These are phyloP conservation scores for Binderoboletus segoi DNA, from an alignment of 1,284 basidiomycete genomes.

Conservation along the genomic window DNA sequence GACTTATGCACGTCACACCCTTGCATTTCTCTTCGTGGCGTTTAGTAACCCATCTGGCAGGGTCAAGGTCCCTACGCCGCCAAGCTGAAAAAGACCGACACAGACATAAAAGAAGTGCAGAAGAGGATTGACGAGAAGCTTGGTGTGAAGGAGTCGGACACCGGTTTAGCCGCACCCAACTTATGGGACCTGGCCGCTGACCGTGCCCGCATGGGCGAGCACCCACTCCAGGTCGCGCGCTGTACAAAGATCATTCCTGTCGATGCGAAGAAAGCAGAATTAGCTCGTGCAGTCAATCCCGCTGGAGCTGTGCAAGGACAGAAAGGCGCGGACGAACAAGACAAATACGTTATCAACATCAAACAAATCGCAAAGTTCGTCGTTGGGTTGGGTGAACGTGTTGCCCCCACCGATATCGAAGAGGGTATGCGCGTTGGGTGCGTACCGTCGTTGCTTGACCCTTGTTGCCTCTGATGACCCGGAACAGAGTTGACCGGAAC, in stretches of 20 bases:
- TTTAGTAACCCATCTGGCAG: slow-evolving; percentile 43
- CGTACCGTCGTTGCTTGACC: slow-evolving; percentile 20
- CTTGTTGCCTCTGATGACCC: not conserved
- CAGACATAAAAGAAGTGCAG: slow-evolving; percentile 95
- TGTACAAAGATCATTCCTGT: slow-evolving; percentile 98
- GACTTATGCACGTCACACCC: slow-evolving; percentile 74
- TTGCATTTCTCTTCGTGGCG: not conserved
- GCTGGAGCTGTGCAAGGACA: slow-evolving; percentile 78
- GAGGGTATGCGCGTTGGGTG: slow-evolving; percentile 99
- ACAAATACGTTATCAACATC: slow-evolving; percentile 99
- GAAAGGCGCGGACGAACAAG: slow-evolving; percentile 93
- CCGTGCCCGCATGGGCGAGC: slow-evolving; percentile 88
- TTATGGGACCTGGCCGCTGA: slow-evolving; percentile 94
- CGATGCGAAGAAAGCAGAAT: slow-evolving; percentile 70
- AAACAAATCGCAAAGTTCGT: slow-evolving; percentile 99
- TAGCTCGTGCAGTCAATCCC: slow-evolving; percentile 72
- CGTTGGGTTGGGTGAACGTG: slow-evolving; percentile 93
- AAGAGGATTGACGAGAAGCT: slow-evolving; percentile 98
- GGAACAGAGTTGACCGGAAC: slow-evolving; percentile 78
- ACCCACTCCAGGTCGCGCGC: slow-evolving; percentile 94
- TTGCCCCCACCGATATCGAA: slow-evolving; percentile 98
- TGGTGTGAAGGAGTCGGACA: slow-evolving; percentile 98
- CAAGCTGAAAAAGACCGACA: slow-evolving; percentile 87
- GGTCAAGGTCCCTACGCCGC: slow-evolving; percentile 97
- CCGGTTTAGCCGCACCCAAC: slow-evolving; percentile 95